Evolutionary conservation across 257 asterid species (phyloP).

Genomic region (Penstemon eatonii): DNA sequence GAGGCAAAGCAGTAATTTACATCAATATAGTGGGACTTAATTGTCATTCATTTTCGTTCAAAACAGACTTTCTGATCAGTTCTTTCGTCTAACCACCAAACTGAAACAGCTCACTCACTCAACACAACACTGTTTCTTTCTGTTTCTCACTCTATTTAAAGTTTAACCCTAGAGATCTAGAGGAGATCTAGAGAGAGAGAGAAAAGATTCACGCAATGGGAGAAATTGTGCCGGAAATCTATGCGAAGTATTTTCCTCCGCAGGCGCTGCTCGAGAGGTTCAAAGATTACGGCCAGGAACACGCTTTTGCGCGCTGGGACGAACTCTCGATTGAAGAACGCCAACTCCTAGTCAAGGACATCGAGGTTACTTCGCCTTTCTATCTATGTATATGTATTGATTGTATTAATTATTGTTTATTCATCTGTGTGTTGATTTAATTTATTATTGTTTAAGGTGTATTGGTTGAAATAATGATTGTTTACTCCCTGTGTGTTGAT

Average conservation of each 20-base stretch:
- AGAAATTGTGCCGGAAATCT: conserved; percentile 17
- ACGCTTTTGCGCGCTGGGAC: conserved; percentile 82
- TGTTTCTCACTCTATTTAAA: too few species aligned
- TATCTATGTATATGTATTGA: neutral
- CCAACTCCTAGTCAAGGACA: conserved; percentile 70
- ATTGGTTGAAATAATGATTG: conserved; percentile 17
- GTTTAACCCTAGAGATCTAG: too few species aligned
- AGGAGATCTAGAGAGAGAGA: too few species aligned
- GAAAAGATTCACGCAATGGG: too few species aligned
- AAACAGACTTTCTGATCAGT: too few species aligned
- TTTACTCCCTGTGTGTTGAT: neutral
- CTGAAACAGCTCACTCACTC: too few species aligned
- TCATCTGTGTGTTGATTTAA: neutral
- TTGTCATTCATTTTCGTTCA: too few species aligned
- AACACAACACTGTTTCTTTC: too few species aligned
- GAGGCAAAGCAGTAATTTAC: too few species aligned
- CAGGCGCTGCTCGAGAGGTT: conserved; percentile 85
- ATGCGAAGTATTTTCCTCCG: conserved; percentile 53
- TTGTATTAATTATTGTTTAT: conserved; percentile 9
- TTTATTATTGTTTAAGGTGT: neutral
- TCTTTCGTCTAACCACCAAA: too few species aligned
- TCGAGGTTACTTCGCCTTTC: conserved; percentile 51
- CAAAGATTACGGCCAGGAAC: conserved; percentile 96
- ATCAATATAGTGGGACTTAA: too few species aligned
- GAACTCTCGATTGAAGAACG: conserved; percentile 79